A percentile compares a stretch with the other conserved stretches of the same genome.
These are phyloP conservation scores for Hymenoscyphus occultus DNA, from an alignment of 2,329 filamentous ascomycete species.

Conservation along the genomic window DNA sequence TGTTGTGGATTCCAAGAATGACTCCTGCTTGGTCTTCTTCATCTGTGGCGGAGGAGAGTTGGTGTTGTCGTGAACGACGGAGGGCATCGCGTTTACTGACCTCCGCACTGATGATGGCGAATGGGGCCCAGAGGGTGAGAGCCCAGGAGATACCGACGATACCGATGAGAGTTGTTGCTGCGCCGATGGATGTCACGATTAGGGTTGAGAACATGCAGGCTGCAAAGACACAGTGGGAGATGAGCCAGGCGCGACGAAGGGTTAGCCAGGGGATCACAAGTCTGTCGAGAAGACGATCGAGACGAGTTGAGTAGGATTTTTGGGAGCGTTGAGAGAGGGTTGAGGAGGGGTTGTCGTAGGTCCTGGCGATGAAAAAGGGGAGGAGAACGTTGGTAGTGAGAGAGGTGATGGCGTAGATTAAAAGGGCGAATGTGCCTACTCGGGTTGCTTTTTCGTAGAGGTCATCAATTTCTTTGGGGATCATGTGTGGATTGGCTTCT, in stretches of 20 bases:
- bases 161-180: slow-evolving; percentile 74
- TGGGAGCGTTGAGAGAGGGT: slow-evolving; percentile 28
- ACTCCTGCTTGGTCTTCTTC: slow-evolving; percentile 50
- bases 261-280: slow-evolving; percentile 81
- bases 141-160: slow-evolving; percentile 90
- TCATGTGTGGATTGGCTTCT: slow-evolving; percentile 72
- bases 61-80: slow-evolving; percentile 43
- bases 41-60: neutral
- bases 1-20: slow-evolving; percentile 92
- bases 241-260: slow-evolving; percentile 81
- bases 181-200: slow-evolving; percentile 67
- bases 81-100: slow-evolving; percentile 78
- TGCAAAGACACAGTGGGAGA: slow-evolving; percentile 81
- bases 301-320: slow-evolving; percentile 31
- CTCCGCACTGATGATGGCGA: slow-evolving; percentile 90
- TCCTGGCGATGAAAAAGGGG: slow-evolving; percentile 81
- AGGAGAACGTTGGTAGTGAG: slow-evolving; percentile 78
- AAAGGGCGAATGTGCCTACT: slow-evolving; percentile 82
- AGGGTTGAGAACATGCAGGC: slow-evolving; percentile 80
- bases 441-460: slow-evolving; percentile 84
- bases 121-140: slow-evolving; percentile 89
- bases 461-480: slow-evolving; percentile 69
- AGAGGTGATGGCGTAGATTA: slow-evolving; percentile 84
- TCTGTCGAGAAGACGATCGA: slow-evolving; percentile 48
- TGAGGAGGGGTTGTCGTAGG: slow-evolving; percentile 54